These are phyloP conservation scores for Fusarium phyllophilum DNA, from an alignment of 2,329 filamentous ascomycete species.

Conservation along the genomic window DNA sequence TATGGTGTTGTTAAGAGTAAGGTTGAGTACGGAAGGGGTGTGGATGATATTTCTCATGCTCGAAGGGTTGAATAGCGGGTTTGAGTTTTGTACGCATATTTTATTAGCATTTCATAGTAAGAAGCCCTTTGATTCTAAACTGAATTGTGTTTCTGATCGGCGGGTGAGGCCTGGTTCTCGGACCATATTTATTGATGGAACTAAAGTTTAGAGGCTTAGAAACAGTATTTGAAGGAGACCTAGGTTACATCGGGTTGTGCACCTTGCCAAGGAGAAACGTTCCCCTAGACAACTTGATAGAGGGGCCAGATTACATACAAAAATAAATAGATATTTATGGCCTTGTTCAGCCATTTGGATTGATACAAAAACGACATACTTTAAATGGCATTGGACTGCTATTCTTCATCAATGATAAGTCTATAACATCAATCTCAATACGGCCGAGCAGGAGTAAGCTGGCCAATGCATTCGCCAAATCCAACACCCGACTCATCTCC, in stretches of 20 bases:
- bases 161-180: accelerated
- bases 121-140: neutral
- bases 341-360: too few species aligned
- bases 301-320: too few species aligned
- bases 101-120: neutral
- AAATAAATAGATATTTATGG: too few species aligned
- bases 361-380: neutral
- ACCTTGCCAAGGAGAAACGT: too few species aligned
- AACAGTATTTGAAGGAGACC: too few species aligned
- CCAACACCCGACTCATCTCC: constrained; percentile 55
- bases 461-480: constrained; percentile 51
- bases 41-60: constrained; percentile 23
- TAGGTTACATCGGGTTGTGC: too few species aligned
- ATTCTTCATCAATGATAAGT: neutral
- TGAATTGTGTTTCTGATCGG: neutral
- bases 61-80: constrained; percentile 15
- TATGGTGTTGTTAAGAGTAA: constrained; percentile 28
- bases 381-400: accelerated
- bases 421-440: neutral
- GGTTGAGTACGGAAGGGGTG: constrained; percentile 13
- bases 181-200: neutral
- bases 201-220: too few species aligned
- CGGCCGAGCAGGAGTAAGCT: neutral
- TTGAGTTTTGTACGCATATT: neutral
- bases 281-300: neutral